Conservation (phyloP, 768 basidiomycete genomes). For the Lepiota venenata region DNA sequence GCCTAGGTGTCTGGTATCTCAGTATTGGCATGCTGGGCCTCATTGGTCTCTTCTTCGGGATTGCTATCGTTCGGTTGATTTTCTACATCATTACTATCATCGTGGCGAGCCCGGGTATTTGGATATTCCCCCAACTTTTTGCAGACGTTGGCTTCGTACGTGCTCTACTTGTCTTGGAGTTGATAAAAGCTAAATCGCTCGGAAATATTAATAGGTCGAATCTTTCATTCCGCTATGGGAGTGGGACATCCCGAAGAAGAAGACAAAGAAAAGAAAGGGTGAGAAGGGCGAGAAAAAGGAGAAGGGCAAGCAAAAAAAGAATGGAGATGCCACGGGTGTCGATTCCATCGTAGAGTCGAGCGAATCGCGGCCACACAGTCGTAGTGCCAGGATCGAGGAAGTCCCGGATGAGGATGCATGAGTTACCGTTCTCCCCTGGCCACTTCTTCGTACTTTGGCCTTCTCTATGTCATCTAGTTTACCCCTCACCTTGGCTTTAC, state of each 20-base stretch:
- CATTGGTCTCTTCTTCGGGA: conserved; percentile 85
- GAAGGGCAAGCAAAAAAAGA: conserved; percentile 39
- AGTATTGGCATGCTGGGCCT: conserved; percentile 85
- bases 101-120: conserved; percentile 86
- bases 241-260: conserved; percentile 87
- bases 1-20: conserved; percentile 94
- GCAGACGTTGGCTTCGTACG: conserved; percentile 98
- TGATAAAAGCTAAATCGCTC: not conserved
- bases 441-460: not conserved
- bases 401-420: conserved; percentile 39
- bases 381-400: conserved; percentile 44
- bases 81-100: conserved; percentile 93
- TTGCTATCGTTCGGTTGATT: conserved; percentile 88
- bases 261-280: conserved; percentile 63
- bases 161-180: conserved; percentile 18
- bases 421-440: not conserved
- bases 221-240: conserved; percentile 97
- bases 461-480: not conserved
- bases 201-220: conserved; percentile 63
- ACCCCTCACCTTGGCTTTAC: not conserved
- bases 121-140: conserved; percentile 98
- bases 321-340: conserved; percentile 38
- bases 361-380: conserved; percentile 37
- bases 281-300: conserved; percentile 50
- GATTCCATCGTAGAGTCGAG: conserved; percentile 46